These are phyloP conservation scores for Ustilago cynodontis DNA, from an alignment of 1,284 basidiomycete genomes.

Conservation along the genomic window DNA sequence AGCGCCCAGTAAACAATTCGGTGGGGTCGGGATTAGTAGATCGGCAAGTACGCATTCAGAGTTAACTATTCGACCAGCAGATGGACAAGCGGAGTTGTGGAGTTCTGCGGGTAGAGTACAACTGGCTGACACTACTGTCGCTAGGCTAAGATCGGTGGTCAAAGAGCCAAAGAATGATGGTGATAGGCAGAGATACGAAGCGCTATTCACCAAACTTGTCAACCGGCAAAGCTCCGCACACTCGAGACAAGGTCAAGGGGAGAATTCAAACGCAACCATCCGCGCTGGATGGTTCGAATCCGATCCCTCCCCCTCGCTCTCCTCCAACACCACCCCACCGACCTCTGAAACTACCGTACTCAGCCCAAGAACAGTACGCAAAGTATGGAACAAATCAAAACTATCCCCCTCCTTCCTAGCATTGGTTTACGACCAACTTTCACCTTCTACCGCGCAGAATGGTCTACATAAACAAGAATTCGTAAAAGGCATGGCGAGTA, in stretches of 20 bases:
- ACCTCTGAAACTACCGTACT: too few relatives aligned
- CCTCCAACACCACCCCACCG: too few relatives aligned
- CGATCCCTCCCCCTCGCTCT: constrained; percentile 4
- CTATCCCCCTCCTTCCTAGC: constrained; percentile 20
- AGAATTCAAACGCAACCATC: constrained; percentile 11
- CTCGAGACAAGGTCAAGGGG: neutral
- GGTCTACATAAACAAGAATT: constrained; percentile 19
- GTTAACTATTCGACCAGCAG: neutral
- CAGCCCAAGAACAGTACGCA: constrained; percentile 13
- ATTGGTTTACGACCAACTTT: constrained; percentile 27
- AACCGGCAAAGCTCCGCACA: neutral
- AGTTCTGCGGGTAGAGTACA: constrained; percentile 26
- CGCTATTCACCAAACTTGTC: constrained; percentile 21
- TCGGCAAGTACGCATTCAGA: constrained; percentile 24
- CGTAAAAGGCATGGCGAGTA: constrained; percentile 24
- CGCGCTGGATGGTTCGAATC: constrained; percentile 46
- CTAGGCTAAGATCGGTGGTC: neutral
- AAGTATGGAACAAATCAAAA: constrained; percentile 27
- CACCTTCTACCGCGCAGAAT: neutral
- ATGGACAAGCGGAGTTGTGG: neutral
- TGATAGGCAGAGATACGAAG: constrained; percentile 29
- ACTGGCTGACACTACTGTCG: constrained; percentile 8
- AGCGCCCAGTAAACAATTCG: constrained; percentile 37
- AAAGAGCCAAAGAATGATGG: constrained; percentile 22
- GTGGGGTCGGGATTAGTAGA: constrained; percentile 20